Evolutionary conservation across 352 stramenopile genomes (phyloP).

Genomic region (Pythium scleroteichum): DNA sequence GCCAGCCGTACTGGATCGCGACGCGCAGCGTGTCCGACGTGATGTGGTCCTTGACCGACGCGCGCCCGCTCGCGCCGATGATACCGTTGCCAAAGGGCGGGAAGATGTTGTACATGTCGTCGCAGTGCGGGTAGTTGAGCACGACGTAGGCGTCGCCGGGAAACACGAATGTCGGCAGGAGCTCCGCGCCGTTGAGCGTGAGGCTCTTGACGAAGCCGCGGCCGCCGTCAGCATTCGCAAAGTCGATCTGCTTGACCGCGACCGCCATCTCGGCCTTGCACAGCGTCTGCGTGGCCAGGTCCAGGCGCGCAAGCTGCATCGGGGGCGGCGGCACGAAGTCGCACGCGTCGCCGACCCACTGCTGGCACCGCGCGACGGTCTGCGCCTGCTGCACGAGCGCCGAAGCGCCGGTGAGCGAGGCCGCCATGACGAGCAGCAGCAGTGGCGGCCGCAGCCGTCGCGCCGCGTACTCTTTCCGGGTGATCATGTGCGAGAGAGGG

Average conservation of each 20-base stretch:
- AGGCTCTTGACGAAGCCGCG: constrained; percentile 62
- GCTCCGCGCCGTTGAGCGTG: constrained; percentile 58
- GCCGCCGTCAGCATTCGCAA: constrained; percentile 51
- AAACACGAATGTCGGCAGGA: constrained; percentile 52
- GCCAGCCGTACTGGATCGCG: constrained; percentile 62
- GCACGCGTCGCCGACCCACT: constrained; percentile 56
- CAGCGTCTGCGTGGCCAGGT: constrained; percentile 63
- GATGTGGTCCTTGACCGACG: constrained; percentile 66
- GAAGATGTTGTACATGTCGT: constrained; percentile 86
- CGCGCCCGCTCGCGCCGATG: constrained; percentile 53
- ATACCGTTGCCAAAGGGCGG: constrained; percentile 77
- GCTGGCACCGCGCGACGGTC: constrained; percentile 55
- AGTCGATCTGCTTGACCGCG: constrained; percentile 85
- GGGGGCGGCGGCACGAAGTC: constrained; percentile 43
- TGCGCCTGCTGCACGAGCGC: constrained; percentile 62
- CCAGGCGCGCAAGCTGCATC: constrained; percentile 43
- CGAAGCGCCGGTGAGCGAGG: not conserved
- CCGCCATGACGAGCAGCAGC: constrained; percentile 1
- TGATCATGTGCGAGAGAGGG: constrained; percentile 14
- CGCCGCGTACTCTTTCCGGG: constrained; percentile 23
- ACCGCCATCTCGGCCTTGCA: constrained; percentile 82
- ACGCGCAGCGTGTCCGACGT: constrained; percentile 41
- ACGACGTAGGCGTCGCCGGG: constrained; percentile 65
- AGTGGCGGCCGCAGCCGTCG: constrained; percentile 11
- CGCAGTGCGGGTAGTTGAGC: constrained; percentile 80